phyloP scores from a whole-genome alignment of 2,329 filamentous ascomycete genomes.

The Keithomyces neogunnii region DNA sequence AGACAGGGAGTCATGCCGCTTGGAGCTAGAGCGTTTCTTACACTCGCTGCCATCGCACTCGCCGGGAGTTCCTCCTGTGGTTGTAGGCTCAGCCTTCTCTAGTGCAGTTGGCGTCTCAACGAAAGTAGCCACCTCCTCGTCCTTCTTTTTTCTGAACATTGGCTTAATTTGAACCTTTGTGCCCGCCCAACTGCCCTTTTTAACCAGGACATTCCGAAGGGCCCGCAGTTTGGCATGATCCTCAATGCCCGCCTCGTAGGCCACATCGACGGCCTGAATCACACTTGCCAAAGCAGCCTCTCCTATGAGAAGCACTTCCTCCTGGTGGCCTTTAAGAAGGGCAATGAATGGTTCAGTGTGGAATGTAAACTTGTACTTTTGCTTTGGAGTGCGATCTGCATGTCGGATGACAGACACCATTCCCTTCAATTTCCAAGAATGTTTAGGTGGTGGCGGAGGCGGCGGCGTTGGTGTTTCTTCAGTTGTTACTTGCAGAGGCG shows the following conservation, averaged over 20 bases:
- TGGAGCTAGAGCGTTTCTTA: conserved; percentile 29
- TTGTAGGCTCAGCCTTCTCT: conserved; percentile 16
- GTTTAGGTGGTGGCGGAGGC: conserved; percentile 68
- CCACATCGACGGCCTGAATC: conserved; percentile 75
- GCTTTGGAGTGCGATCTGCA: conserved; percentile 94
- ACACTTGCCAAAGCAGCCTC: conserved; percentile 85
- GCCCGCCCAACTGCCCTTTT: conserved; percentile 88
- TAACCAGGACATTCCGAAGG: conserved; percentile 77
- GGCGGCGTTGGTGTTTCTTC: conserved; percentile 50
- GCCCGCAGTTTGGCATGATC: conserved; percentile 80
- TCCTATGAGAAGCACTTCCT: conserved; percentile 90
- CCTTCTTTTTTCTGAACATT: conserved; percentile 88
- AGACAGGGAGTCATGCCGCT: conserved; percentile 75
- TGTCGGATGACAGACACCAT: conserved; percentile 95
- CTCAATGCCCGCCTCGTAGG: conserved; percentile 71
- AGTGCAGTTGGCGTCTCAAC: conserved; percentile 25
- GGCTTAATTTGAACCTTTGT: conserved; percentile 99
- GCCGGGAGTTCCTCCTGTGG: conserved; percentile 13
- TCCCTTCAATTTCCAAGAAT: conserved; percentile 96
- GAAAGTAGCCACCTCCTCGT: conserved; percentile 42
- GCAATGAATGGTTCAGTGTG: conserved; percentile 95
- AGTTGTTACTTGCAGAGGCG: conserved; percentile 12
- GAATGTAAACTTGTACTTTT: conserved; percentile 99
- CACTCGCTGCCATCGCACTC: conserved; percentile 11
- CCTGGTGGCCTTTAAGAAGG: conserved; percentile 86